Conservation (phyloP, 2,329 filamentous ascomycete species). For the Colletotrichum somersetense region DNA sequence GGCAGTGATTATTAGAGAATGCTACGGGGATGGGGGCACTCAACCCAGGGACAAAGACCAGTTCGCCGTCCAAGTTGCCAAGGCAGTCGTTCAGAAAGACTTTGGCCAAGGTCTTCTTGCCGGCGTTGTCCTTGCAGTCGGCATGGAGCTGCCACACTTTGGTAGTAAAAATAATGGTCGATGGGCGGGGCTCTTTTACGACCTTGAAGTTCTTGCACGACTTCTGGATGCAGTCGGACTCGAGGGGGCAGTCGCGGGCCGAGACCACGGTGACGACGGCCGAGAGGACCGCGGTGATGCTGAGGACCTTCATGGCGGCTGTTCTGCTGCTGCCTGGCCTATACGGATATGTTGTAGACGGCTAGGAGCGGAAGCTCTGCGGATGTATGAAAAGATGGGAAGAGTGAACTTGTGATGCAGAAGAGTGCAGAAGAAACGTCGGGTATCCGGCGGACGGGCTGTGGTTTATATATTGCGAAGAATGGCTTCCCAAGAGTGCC, state of each 20-base stretch:
- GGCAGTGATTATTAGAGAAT: background rate
- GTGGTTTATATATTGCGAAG: background rate
- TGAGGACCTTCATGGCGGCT: background rate
- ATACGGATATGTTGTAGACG: too few species aligned
- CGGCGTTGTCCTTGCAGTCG: slow-evolving; percentile 14
- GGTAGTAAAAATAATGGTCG: too few species aligned
- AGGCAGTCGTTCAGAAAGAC: slow-evolving; percentile 8
- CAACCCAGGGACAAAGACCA: background rate
- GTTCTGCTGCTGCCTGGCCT: background rate
- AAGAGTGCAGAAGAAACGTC: background rate
- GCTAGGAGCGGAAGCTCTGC: background rate
- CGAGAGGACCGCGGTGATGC: background rate
- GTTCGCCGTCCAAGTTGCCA: slow-evolving; percentile 7
- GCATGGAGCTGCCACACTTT: slow-evolving; percentile 4
- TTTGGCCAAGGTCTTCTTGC: slow-evolving; percentile 5
- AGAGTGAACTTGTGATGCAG: background rate
- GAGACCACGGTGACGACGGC: background rate
- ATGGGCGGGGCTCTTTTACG: too few species aligned
- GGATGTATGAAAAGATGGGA: background rate
- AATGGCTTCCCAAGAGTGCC: too few species aligned
- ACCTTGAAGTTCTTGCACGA: background rate
- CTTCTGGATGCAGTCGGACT: slow-evolving; percentile 23
- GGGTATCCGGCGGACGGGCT: too few species aligned
- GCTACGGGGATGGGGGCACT: background rate
- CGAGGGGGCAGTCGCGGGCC: slow-evolving; percentile 6